A percentile compares a stretch with the other conserved stretches of the same genome.
Conservation (phyloP, 1,139 yeast species). For the Saccharomyces pastorianus region DNA sequence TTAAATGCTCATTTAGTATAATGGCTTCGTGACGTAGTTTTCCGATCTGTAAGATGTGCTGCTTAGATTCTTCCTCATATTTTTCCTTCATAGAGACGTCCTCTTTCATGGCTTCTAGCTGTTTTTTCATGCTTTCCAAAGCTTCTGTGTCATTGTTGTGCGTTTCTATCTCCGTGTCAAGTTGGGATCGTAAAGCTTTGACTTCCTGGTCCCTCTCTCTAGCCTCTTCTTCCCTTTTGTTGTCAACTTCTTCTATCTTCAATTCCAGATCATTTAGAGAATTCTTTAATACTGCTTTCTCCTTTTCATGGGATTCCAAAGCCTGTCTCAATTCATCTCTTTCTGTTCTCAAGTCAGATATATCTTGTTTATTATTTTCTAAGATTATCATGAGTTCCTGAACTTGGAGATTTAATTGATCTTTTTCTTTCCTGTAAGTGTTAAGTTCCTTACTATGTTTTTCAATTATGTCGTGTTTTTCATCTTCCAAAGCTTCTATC, state of each 20-base stretch:
- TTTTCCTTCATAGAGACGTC: slow-evolving; percentile 23
- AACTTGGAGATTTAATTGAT: slow-evolving; percentile 24
- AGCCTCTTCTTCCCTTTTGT: slow-evolving; percentile 9
- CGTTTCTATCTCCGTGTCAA: slow-evolving; percentile 16
- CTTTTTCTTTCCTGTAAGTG: slow-evolving; percentile 12
- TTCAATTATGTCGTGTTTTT: slow-evolving; percentile 16
- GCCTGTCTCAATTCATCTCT: slow-evolving; percentile 18
- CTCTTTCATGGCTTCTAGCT: slow-evolving; percentile 18
- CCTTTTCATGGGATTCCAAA: slow-evolving; percentile 14
- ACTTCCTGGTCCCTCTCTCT: slow-evolving; percentile 16
- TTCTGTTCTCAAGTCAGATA: slow-evolving; percentile 23
- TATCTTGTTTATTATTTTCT: slow-evolving; percentile 24
- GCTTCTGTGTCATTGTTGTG: slow-evolving; percentile 10
- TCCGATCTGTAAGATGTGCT: slow-evolving; percentile 73
- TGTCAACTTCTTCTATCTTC: slow-evolving; percentile 15
- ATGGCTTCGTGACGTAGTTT: slow-evolving; percentile 92
- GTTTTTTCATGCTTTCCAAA: slow-evolving; percentile 9
- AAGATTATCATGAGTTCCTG: slow-evolving; percentile 24
- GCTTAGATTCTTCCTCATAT: slow-evolving; percentile 51
- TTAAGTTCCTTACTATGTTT: slow-evolving; percentile 16
- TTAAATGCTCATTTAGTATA: slow-evolving; percentile 86
- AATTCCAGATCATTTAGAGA: slow-evolving; percentile 23
- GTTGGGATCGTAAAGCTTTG: slow-evolving; percentile 18
- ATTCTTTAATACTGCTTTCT: slow-evolving; percentile 18
- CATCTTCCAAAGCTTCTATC: slow-evolving; percentile 21